Evolutionary conservation across 2,329 filamentous ascomycete genomes (phyloP).

Genomic region (Ceratocystis cacaofunesta): DNA sequence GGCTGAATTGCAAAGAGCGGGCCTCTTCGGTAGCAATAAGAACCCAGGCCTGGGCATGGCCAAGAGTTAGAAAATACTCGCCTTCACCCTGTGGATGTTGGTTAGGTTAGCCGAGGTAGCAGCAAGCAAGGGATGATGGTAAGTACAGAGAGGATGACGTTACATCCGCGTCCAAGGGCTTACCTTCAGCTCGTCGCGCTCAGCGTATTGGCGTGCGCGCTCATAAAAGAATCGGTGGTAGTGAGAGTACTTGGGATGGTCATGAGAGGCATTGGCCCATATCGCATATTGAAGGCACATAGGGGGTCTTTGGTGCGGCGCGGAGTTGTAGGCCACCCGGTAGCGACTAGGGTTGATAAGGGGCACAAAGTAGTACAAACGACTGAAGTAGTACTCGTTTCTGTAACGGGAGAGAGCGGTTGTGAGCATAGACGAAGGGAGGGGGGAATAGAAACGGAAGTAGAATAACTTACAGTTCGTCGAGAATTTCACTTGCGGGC

Average conservation of each 20-base stretch:
- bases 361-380: slow-evolving; percentile 56
- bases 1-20: slow-evolving; percentile 68
- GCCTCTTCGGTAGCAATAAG: slow-evolving; percentile 68
- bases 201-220: slow-evolving; percentile 65
- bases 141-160: neutral
- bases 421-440: neutral
- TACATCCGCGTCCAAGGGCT: slow-evolving; percentile 8
- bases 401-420: slow-evolving; percentile 27
- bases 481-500: slow-evolving; percentile 62
- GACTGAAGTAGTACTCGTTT: slow-evolving; percentile 60
- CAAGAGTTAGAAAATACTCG: slow-evolving; percentile 64
- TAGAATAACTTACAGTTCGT: slow-evolving; percentile 52
- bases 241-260: slow-evolving; percentile 54
- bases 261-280: slow-evolving; percentile 64
- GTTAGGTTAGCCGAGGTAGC: neutral
- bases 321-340: slow-evolving; percentile 54
- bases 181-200: slow-evolving; percentile 70
- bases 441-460: neutral
- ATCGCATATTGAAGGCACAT: slow-evolving; percentile 75
- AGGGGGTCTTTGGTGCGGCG: slow-evolving; percentile 62
- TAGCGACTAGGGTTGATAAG: slow-evolving; percentile 68
- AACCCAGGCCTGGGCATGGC: slow-evolving; percentile 67
- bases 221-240: slow-evolving; percentile 70
- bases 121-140: neutral
- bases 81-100: slow-evolving; percentile 43